Base-by-base conservation (phyloP, 768 basidiomycete species). In the Clitopilus hobsonii region DNA sequence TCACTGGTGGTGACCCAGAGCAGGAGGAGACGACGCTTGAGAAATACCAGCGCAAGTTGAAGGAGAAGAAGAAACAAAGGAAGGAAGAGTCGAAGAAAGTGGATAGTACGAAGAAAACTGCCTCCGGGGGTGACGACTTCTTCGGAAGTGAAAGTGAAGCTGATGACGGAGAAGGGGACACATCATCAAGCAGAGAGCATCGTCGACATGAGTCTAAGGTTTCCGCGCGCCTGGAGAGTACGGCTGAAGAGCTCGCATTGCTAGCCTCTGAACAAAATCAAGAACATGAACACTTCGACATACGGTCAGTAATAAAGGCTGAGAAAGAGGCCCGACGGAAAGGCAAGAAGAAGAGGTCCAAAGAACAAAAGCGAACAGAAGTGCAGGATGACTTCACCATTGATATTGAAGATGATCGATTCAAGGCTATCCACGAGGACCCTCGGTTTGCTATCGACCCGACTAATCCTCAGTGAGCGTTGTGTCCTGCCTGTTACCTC, bases 361-460 rank as follows among this genome's bases (percentile, higher is more conserved):
- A 62, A 28, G 65, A 63, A 6, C 74, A 75, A 1, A 76, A 77
- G 3, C 82, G 81, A 20, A 79, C 81, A 25, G 93, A 94, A 62
- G 69, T 82, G 26, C 91, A 96, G 65, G 85, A 87, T 51, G 83
- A 86, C 56, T 98, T 98, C 68, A 68, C 76, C 38, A 84, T 98
- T 62, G 77, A 99, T 65, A 85, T 94, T 57, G 80, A 81, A 61
- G 97, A 99, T 64, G 82, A 86, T 8, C 87, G 97, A 14, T 98
- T 98, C 78, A 83, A 83, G 65, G 86, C 81, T 20, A 65, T 98
- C 41, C 89, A 94, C 62, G 92, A 97, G 61, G 89, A 98, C 64
- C 85, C 91, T 62, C 82, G 86, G 27, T 98, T 91, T 60, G 95
- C 96, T 0, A 94, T 99, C 60, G 97, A 99, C 69, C 96, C 97